These are phyloP conservation scores for Akanthomyces muscarius DNA, from an alignment of 2,329 filamentous ascomycete species.

Conservation along the genomic window DNA sequence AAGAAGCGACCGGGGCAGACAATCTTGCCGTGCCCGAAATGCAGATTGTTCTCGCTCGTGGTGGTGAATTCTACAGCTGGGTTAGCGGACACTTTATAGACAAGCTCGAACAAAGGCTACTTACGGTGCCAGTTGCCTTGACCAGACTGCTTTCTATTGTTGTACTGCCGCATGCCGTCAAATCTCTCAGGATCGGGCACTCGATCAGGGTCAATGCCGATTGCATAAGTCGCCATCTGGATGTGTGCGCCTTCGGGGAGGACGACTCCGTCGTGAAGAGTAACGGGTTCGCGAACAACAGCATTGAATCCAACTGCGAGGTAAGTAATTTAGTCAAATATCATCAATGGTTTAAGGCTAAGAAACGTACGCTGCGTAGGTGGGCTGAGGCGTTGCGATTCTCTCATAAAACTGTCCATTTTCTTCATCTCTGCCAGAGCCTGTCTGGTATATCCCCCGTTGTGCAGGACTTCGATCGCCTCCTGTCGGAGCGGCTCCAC, in stretches of 20 bases:
- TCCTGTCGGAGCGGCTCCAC: constrained; percentile 40
- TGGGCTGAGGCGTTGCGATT: constrained; percentile 29
- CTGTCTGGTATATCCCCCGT: constrained; percentile 34
- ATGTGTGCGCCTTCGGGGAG: constrained; percentile 10
- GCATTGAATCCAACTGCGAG: constrained; percentile 6
- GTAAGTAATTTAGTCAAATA: not conserved
- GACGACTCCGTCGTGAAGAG: constrained; percentile 2
- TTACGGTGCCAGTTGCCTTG: constrained; percentile 11
- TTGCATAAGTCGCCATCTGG: constrained; percentile 7
- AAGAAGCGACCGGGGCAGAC: constrained; percentile 9
- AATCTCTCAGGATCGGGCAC: not conserved
- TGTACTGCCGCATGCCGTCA: constrained; percentile 8
- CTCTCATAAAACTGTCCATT: constrained; percentile 41
- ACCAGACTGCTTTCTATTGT: not conserved
- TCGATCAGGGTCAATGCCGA: constrained; percentile 7
- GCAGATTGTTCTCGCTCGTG: constrained; percentile 9
- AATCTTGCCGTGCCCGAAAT: constrained; percentile 11
- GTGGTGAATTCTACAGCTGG: not conserved
- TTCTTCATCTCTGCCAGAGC: constrained; percentile 36
- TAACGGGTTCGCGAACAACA: constrained; percentile 1
- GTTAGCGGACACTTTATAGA: not conserved
- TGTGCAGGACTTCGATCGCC: constrained; percentile 31
- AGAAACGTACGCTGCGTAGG: constrained; percentile 9
- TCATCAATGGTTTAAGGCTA: no score
- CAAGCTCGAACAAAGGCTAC: not conserved